Base-by-base conservation (phyloP, 2,329 filamentous ascomycete genomes). In the Aspergillus neoniger region DNA sequence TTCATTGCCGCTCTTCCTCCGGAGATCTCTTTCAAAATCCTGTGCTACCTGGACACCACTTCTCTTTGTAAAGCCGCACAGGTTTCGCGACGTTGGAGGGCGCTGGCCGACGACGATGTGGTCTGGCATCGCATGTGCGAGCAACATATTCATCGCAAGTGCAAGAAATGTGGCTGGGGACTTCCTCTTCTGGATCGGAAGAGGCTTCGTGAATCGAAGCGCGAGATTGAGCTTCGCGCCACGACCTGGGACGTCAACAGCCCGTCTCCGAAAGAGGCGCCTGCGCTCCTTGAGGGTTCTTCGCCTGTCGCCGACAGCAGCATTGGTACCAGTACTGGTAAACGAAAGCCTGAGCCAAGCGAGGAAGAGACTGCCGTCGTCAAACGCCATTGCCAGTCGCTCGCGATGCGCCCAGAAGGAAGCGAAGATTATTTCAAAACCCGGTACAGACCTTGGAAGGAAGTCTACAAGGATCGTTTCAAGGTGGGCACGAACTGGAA, bases 61-160 rank as follows among this genome's bases (percentile, higher is more conserved):
- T 97, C 94, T 0, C 84, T 99, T 0, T 98, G 95, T 81, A 96
- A 96, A 75, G 94, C 95, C 1, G 92, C 95, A 0, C 93, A 97
- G 76, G 95, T 99, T 58, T 97, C 92, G 74, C 86, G 88, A 60
- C 85, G 89, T 68, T 99, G 95, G 95, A 86, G 91, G 63, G 86
- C 86, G 59, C 81, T 99, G 43, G 94, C 95, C n/a, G 95, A 98
- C 70, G 94, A 97, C 72, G 94, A 99, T 75, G 90, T 96, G 8
- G 94, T 99, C 4, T 99, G 95, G 95, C 91, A 97, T 73, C 90
- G 89, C 65, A 97, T 98, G 93, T 99, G 95, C 74, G 92, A 96
- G 76, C 94, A 98, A 73, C 93, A 96, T 75, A 96, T 97, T 68
- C 91, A 96, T 74, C 84, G 92, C 62, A 96, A 96, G 74, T 97